Conservation (phyloP, 2,329 filamentous ascomycete species). For the Ophioceras dolichostomum region DNA sequence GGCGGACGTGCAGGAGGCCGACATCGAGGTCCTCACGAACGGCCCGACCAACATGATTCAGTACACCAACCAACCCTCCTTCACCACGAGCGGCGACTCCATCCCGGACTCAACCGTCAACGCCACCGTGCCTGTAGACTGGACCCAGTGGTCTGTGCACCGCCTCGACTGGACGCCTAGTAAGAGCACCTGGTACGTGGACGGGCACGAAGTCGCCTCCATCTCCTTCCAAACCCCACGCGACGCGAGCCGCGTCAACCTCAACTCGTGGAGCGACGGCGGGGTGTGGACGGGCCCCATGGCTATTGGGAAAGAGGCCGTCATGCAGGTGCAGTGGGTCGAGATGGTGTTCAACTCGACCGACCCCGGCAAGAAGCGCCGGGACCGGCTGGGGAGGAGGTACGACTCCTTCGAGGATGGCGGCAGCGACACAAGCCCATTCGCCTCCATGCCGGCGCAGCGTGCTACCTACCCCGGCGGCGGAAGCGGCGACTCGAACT, state of each 20-base stretch:
- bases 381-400: constrained; percentile 4
- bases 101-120: constrained; percentile 24
- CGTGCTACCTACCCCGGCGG: background rate
- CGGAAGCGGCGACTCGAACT: constrained; percentile 5
- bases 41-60: constrained; percentile 22
- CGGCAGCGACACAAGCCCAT: background rate
- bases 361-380: constrained; percentile 10
- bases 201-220: constrained; percentile 27
- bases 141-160: constrained; percentile 37
- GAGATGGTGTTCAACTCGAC: constrained; percentile 33
- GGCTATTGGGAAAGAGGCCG: constrained; percentile 24
- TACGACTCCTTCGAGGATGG: background rate
- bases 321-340: constrained; percentile 39
- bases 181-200: constrained; percentile 34
- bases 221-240: constrained; percentile 36
- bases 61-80: constrained; percentile 40
- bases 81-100: constrained; percentile 26
- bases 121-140: constrained; percentile 22
- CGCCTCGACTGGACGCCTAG: constrained; percentile 38
- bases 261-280: constrained; percentile 41
- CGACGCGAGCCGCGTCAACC: constrained; percentile 29
- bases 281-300: constrained; percentile 37
- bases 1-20: constrained; percentile 19
- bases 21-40: constrained; percentile 26
- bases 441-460: constrained; percentile 2